Evolutionary conservation across 768 basidiomycete species (phyloP), one percentile per base, ranked within the genome.

Genomic region (Albatrellus ellisii): DNA sequence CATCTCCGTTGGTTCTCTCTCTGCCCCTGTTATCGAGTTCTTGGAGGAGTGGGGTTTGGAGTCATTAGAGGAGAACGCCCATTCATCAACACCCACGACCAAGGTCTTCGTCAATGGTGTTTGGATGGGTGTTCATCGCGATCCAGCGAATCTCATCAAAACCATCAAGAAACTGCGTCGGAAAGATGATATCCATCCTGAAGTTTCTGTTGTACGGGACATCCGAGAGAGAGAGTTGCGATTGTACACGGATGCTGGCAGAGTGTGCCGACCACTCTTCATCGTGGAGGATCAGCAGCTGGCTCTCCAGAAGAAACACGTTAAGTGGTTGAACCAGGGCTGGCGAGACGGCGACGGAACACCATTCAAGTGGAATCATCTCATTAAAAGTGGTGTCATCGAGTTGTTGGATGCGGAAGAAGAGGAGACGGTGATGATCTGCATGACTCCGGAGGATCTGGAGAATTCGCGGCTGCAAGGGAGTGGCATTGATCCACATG

Each of bases 81-180:
- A 86, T 56, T 81, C 83, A 4, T 66, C 77, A 15, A 79, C 78
- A 8, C 81, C 86, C 2, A 77, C 77, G 45, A 98, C 94, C 15
- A 98, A 98, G 62, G 89, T 99, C 15, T 99, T 99, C 59, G 87
- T 99, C 48, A 99, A 99, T 54, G 95, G 95, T 56, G 92, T 98
- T 10, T 99, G 95, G 95, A 91, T 95, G 75, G 95, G 95, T 46
- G 86, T 98, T 11, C 95, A 98, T 63, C 84, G 91, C 38, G 89
- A 98, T 56, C 85, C 94, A 6, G 80, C 82, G 29, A 84, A 89
- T 51, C 69, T 99, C 43, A 87, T 97, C 43, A 83, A 82, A 56
- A 95, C 92, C 11, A 77, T 99, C 61, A 86, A 91, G 61, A 83
- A 85, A 54, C 69, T 98, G 49, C 75, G 95, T 46, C 68, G 95